phyloP scores from a whole-genome alignment of 2,329 filamentous ascomycete species.

The Colletotrichum sublineola region DNA sequence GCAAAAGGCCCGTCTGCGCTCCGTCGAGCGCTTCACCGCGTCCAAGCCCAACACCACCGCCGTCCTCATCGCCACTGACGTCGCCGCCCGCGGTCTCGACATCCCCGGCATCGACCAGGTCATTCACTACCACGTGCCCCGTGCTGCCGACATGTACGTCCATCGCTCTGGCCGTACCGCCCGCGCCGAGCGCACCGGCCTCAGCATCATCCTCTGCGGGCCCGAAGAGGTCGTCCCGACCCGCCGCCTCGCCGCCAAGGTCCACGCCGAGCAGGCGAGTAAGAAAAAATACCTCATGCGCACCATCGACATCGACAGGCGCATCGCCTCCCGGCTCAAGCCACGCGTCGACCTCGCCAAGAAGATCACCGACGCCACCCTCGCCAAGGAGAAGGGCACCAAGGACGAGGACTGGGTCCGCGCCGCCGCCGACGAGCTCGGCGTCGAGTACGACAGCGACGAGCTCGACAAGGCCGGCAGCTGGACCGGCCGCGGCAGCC shows the following conservation, averaged over 20 bases:
- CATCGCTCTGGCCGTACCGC: constrained; percentile 96
- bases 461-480: constrained; percentile 78
- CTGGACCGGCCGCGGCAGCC: constrained; percentile 77
- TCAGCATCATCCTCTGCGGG: constrained; percentile 88
- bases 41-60: constrained; percentile 66
- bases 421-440: constrained; percentile 89
- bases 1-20: constrained; percentile 94
- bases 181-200: constrained; percentile 81
- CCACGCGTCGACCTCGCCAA: constrained; percentile 86
- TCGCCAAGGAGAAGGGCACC: constrained; percentile 89
- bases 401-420: constrained; percentile 89
- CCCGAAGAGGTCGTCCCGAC: constrained; percentile 93
- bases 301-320: constrained; percentile 86
- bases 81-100: constrained; percentile 92
- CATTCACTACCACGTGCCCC: constrained; percentile 94
- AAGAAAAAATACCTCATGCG: constrained; percentile 75
- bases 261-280: constrained; percentile 75
- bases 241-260: constrained; percentile 85
- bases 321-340: constrained; percentile 81
- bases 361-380: constrained; percentile 82
- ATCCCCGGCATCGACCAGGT: constrained; percentile 91
- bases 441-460: constrained; percentile 92
- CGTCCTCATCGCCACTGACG: constrained; percentile 92
- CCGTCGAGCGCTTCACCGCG: constrained; percentile 87
- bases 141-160: constrained; percentile 92